Conservation (phyloP, 2,329 filamentous ascomycete genomes). For the Eutypella sp. region DNA sequence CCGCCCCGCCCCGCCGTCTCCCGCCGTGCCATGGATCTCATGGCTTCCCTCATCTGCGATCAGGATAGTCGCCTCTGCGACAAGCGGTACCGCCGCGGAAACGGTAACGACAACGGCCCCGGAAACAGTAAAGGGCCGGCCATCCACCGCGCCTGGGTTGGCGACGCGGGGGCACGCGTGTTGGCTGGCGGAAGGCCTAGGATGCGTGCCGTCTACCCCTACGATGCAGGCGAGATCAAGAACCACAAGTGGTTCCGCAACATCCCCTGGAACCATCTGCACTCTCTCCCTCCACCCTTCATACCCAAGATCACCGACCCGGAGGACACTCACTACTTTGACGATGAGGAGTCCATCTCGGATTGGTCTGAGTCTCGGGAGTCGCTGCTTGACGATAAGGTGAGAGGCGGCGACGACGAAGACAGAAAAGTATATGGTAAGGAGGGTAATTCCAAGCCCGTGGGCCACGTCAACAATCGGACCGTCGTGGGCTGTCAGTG, state of each 20-base stretch:
- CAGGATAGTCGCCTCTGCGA: constrained; percentile 74
- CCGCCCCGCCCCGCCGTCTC: constrained; percentile 63
- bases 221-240: constrained; percentile 89
- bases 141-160: constrained; percentile 14
- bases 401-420: neutral
- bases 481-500: too few relatives aligned
- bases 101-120: constrained; percentile 46
- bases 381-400: constrained; percentile 25
- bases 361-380: constrained; percentile 49
- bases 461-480: too few relatives aligned
- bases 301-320: constrained; percentile 64
- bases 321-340: constrained; percentile 85
- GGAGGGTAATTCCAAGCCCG: too few relatives aligned
- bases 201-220: constrained; percentile 72
- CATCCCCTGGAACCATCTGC: constrained; percentile 72
- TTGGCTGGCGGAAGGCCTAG: too few relatives aligned
- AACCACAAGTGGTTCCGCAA: constrained; percentile 78
- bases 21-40: constrained; percentile 69
- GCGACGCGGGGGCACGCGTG: constrained; percentile 28
- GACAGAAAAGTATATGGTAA: too few relatives aligned
- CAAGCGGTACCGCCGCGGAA: constrained; percentile 62
- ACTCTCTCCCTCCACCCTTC: constrained; percentile 69
- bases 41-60: constrained; percentile 66
- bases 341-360: constrained; percentile 70
- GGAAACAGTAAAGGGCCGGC: constrained; percentile 22